Evolutionary conservation across 148 eudicot species (phyloP).

Genomic region (Fagopyrum tataricum): DNA sequence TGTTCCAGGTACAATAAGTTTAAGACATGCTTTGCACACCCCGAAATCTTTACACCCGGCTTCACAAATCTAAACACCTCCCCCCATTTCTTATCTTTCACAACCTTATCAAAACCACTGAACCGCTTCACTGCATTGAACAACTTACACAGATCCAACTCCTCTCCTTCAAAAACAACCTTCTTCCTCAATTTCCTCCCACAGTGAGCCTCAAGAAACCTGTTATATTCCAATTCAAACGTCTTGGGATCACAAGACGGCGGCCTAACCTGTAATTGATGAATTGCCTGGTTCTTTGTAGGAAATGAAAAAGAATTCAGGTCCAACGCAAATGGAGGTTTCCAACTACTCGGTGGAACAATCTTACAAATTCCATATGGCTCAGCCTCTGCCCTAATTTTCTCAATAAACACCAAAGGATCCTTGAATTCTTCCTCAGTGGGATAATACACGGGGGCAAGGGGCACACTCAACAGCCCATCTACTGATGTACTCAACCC

Average conservation of each 20-base stretch:
- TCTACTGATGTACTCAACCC: constrained; percentile 22
- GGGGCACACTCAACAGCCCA: constrained; percentile 48
- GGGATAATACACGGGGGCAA: constrained; percentile 84
- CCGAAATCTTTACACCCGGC: constrained; percentile 54
- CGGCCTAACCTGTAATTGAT: constrained; percentile 76
- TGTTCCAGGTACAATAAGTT: constrained; percentile 73
- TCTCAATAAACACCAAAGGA: constrained; percentile 71
- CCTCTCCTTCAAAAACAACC: constrained; percentile 90
- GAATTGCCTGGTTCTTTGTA: constrained; percentile 88
- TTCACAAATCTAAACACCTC: constrained; percentile 71
- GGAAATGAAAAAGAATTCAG: constrained; percentile 62
- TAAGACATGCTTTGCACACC: constrained; percentile 87
- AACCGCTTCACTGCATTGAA: constrained; percentile 88
- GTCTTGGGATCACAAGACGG: constrained; percentile 90
- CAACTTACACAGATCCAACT: constrained; percentile 81
- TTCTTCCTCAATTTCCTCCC: constrained; percentile 64
- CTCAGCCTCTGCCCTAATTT: constrained; percentile 91
- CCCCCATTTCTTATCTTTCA: constrained; percentile 87
- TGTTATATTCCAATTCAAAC: constrained; percentile 75
- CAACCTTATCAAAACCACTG: constrained; percentile 90
- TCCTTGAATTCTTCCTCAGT: constrained; percentile 92
- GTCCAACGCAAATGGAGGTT: constrained; percentile 82
- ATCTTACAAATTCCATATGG: constrained; percentile 89
- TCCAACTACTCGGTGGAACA: constrained; percentile 85
- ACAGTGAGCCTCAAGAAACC: constrained; percentile 71